Evolutionary conservation across 176 grass and related monocot genomes (phyloP).

Genomic region (Juncus effusus): DNA sequence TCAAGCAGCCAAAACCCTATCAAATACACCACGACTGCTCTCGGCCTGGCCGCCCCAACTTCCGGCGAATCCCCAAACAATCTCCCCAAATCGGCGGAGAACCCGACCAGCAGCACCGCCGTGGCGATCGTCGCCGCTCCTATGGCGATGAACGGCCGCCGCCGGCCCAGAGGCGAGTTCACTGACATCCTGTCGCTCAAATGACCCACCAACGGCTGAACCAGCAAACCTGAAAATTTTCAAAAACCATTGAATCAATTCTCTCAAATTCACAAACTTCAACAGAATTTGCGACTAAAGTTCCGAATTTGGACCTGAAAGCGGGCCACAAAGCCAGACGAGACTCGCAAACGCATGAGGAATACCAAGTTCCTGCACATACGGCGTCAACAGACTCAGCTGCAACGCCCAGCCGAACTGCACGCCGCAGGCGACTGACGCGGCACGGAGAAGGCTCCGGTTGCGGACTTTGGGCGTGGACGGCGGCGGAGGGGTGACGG

Average conservation of each 20-base stretch:
- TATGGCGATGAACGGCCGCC: constrained; percentile 58
- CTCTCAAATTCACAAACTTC: neutral
- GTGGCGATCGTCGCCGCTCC: constrained; percentile 40
- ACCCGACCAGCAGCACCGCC: constrained; percentile 49
- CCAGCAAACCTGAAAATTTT: constrained; percentile 35
- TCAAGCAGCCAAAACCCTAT: constrained; percentile 84
- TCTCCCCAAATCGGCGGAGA: constrained; percentile 56
- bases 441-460: constrained; percentile 46
- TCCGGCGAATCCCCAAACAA: constrained; percentile 53
- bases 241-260: neutral
- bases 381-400: constrained; percentile 61
- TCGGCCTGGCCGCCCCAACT: constrained; percentile 17
- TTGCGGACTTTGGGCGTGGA: constrained; percentile 40
- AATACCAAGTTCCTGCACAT: constrained; percentile 80
- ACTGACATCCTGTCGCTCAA: constrained; percentile 50
- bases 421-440: constrained; percentile 65
- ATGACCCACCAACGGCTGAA: constrained; percentile 75
- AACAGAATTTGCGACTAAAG: neutral
- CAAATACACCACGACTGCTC: constrained; percentile 63
- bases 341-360: constrained; percentile 74
- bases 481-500: neutral
- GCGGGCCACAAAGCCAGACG: constrained; percentile 81
- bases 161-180: constrained; percentile 44
- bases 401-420: constrained; percentile 82
- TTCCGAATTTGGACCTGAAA: constrained; percentile 35